phyloP scores from a whole-genome alignment of 1,139 yeast species.

The Chernovozyma sophiae-reginae region DNA sequence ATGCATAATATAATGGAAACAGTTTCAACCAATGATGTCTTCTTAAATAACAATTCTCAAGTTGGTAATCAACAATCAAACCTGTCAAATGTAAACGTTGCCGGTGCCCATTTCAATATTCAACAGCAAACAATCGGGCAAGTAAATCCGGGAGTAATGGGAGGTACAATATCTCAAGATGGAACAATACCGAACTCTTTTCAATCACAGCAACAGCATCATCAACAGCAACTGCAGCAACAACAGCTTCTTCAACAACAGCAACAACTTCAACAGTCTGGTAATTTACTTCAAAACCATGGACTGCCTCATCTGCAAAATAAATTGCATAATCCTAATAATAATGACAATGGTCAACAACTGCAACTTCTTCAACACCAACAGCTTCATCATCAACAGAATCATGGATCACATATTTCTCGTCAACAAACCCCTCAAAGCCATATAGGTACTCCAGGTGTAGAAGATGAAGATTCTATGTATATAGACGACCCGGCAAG shows the following conservation, averaged over 20 bases:
- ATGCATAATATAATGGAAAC: conserved; percentile 59
- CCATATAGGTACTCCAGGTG: conserved; percentile 4
- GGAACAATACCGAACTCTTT: conserved; percentile 4
- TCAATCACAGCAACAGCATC: conserved; percentile 8
- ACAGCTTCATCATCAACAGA: conserved; percentile 9
- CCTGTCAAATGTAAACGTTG: conserved; percentile 13
- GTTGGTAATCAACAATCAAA: conserved; percentile 4
- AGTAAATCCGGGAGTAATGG: conserved; percentile 6
- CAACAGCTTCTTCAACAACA: conserved; percentile 12
- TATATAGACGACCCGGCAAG: conserved; percentile 92
- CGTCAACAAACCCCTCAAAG: conserved; percentile 4
- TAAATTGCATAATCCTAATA: conserved; percentile 7
- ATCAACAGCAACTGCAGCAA: conserved; percentile 16
- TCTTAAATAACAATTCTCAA: conserved; percentile 41
- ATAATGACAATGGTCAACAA: conserved; percentile 16
- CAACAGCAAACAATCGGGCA: conserved; percentile 21
- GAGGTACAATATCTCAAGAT: conserved; percentile 3
- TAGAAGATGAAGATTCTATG: conserved; percentile 43
- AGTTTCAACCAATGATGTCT: conserved; percentile 86
- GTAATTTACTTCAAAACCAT: conserved; percentile 12
- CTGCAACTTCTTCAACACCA: conserved; percentile 13
- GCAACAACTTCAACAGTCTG: no score
- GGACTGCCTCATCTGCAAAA: conserved; percentile 16
- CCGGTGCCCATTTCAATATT: conserved; percentile 18
- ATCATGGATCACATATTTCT: conserved; percentile 1